phyloP scores from a whole-genome alignment of 2,329 filamentous ascomycete genomes.

The Sclerotinia glacialis region DNA sequence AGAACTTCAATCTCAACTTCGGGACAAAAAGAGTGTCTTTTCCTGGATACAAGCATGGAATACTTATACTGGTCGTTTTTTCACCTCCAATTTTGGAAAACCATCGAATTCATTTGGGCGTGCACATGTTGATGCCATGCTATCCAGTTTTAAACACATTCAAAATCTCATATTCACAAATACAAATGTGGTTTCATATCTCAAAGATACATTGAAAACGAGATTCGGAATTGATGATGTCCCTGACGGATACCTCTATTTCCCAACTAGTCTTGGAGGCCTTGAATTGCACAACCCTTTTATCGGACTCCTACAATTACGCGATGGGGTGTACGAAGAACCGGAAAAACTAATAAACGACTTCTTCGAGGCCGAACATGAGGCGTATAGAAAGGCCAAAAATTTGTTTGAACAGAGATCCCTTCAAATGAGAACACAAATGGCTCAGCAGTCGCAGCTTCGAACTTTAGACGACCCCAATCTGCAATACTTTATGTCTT shows the following conservation, averaged over 20 bases:
- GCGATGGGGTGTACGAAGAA: constrained; percentile 33
- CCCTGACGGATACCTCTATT: constrained; percentile 45
- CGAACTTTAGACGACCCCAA: neutral
- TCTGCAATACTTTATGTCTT: constrained; percentile 40
- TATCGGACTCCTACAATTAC: constrained; percentile 39
- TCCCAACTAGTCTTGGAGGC: constrained; percentile 43
- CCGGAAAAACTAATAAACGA: constrained; percentile 34
- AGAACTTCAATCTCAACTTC: constrained; percentile 55
- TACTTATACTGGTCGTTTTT: constrained; percentile 55
- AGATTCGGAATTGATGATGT: constrained; percentile 47
- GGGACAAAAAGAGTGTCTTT: constrained; percentile 51
- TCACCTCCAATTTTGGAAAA: constrained; percentile 56
- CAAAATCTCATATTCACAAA: constrained; percentile 50
- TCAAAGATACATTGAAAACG: constrained; percentile 48
- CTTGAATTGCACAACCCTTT: constrained; percentile 45
- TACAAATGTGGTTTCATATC: constrained; percentile 46
- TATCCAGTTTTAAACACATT: constrained; percentile 51
- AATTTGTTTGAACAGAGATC: constrained; percentile 36
- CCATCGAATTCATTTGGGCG: constrained; percentile 54
- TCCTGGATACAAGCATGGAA: constrained; percentile 61
- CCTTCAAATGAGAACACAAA: neutral
- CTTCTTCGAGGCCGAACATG: constrained; percentile 39
- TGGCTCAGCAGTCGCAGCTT: neutral
- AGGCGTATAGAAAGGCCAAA: constrained; percentile 40
- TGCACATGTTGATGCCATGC: constrained; percentile 54